Evolutionary conservation across 768 basidiomycete species (phyloP).

Genomic region (Cantharellus cinnabarinus): DNA sequence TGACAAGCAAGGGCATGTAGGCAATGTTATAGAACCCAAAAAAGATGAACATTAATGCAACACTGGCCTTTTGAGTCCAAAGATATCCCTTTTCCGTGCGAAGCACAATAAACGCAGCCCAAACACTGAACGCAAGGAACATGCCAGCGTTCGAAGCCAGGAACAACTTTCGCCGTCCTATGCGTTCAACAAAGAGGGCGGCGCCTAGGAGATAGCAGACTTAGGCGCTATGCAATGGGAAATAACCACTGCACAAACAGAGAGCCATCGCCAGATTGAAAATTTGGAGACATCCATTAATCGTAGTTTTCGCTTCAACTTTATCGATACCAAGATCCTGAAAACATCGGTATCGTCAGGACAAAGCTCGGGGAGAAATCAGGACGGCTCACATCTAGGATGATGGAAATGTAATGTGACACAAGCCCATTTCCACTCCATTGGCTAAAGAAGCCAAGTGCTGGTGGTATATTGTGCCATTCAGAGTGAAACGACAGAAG

Average conservation of each 20-base stretch:
- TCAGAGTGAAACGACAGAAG: not conserved
- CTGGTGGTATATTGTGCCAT: constrained; percentile 8
- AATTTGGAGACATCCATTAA: constrained; percentile 44
- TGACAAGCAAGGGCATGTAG: not conserved
- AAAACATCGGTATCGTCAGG: not conserved
- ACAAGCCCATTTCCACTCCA: constrained; percentile 39
- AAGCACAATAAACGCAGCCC: constrained; percentile 31
- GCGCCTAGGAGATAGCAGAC: constrained; percentile 20
- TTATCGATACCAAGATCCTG: constrained; percentile 33
- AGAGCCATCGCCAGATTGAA: constrained; percentile 42
- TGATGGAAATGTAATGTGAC: constrained; percentile 52
- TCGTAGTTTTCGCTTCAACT: constrained; percentile 33
- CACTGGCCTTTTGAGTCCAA: constrained; percentile 16
- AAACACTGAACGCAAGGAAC: constrained; percentile 34
- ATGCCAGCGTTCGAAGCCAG: constrained; percentile 40
- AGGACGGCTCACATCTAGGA: constrained; percentile 24
- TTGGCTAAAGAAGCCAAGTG: constrained; percentile 49
- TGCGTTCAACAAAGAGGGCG: constrained; percentile 41
- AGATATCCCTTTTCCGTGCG: constrained; percentile 14
- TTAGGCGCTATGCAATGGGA: not conserved
- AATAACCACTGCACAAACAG: not conserved
- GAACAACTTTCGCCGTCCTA: constrained; percentile 51
- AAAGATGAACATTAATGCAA: constrained; percentile 5
- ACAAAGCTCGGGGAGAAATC: not conserved
- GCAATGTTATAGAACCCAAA: constrained; percentile 8